phyloP scores from a whole-genome alignment of 2,329 filamentous ascomycete genomes.

The Talaromyces albobiverticillius region DNA sequence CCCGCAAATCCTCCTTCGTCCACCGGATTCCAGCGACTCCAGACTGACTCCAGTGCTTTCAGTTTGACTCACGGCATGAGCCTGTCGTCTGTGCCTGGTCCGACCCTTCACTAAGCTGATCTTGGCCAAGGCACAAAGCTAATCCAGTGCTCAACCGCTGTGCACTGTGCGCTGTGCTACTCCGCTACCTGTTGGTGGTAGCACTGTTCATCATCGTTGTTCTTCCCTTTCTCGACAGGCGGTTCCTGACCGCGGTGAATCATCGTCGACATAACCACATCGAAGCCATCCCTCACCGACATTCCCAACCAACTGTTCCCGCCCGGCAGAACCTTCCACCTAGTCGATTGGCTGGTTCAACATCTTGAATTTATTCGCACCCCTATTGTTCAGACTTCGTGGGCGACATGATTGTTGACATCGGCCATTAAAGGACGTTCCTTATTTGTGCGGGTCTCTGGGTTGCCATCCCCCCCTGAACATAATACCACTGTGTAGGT shows the following conservation, averaged over 20 bases:
- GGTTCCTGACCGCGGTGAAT: not conserved
- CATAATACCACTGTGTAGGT: not conserved
- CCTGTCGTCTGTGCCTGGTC: not conserved
- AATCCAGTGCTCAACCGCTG: constrained; percentile 9
- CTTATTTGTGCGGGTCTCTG: not conserved
- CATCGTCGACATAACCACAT: not conserved
- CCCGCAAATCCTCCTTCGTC: not conserved
- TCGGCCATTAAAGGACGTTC: not conserved
- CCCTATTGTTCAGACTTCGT: not conserved
- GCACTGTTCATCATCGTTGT: not conserved
- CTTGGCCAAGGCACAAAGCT: not conserved
- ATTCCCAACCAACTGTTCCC: not conserved
- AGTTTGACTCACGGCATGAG: no score
- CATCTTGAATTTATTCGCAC: not conserved
- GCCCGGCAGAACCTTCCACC: not conserved
- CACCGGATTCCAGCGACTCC: not conserved
- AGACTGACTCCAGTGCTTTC: not conserved
- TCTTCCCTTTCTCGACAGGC: not conserved
- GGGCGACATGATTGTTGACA: constrained; percentile 6
- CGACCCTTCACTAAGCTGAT: not conserved
- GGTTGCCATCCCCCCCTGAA: not conserved
- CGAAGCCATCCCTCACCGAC: constrained; percentile 5
- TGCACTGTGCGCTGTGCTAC: no score
- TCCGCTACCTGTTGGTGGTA: not conserved
- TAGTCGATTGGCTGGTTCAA: not conserved